Conservation (phyloP, 306 rosid species). For the Potentilla sterilis region DNA sequence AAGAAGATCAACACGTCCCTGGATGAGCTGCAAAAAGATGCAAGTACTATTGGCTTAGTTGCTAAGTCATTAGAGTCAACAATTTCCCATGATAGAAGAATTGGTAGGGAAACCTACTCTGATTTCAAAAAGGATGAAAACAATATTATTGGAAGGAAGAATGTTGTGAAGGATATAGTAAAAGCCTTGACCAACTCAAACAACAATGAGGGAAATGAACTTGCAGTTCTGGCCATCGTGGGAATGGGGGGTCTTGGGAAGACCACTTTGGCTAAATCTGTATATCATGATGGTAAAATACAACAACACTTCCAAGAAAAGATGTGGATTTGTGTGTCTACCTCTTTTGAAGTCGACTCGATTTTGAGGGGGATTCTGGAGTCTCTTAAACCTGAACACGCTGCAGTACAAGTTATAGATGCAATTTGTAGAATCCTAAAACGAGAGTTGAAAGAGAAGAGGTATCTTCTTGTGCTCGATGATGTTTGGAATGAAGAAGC, state of each 20-base stretch:
- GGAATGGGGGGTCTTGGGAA: constrained; percentile 30
- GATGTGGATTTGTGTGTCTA: constrained; percentile 30
- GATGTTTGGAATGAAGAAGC: constrained; percentile 30
- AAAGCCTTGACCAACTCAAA: background rate
- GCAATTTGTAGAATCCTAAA: constrained; percentile 9
- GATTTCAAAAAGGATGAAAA: too few relatives aligned
- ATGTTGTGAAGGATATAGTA: background rate
- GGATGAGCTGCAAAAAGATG: background rate
- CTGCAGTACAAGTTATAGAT: background rate
- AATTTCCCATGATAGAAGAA: background rate
- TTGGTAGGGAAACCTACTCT: too few relatives aligned
- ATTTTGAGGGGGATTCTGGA: constrained; percentile 18
- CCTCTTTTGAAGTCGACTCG: constrained; percentile 7
- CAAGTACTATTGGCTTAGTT: background rate
- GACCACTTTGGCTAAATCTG: constrained; percentile 17
- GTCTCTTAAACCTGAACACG: background rate
- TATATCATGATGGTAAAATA: constrained; percentile 11
- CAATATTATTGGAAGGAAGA: background rate
- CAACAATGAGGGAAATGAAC: background rate
- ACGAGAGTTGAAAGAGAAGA: constrained; percentile 7
- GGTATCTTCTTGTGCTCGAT: constrained; percentile 25
- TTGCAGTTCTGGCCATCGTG: constrained; percentile 20
- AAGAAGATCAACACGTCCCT: background rate
- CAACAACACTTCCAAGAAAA: background rate
- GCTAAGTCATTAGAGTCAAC: background rate